phyloP scores from a whole-genome alignment of 192 early-diverging fungal genomes.

The Backusella westeae region DNA sequence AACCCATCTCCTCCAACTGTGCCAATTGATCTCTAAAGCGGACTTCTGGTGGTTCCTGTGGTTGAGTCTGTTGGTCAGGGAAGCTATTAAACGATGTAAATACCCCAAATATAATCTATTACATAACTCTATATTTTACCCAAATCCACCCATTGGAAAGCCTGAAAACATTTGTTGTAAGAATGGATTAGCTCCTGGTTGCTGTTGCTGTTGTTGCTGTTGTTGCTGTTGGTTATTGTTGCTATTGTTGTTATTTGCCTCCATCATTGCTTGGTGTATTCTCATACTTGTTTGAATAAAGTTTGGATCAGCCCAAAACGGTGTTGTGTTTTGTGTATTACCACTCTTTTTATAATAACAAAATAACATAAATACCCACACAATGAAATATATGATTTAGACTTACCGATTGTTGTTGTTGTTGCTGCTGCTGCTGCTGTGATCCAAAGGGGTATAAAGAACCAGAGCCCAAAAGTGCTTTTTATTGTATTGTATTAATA shows the following conservation, averaged over 20 bases:
- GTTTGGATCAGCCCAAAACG: slow-evolving; percentile 37
- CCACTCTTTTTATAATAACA: background rate
- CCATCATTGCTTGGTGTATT: slow-evolving; percentile 28
- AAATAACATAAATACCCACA: background rate
- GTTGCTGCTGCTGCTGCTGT: background rate
- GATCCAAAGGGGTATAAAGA: background rate
- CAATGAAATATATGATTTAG: background rate
- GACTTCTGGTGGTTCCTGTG: slow-evolving; percentile 48
- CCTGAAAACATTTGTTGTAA: slow-evolving; percentile 13
- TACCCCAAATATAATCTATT: no score
- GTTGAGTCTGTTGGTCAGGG: slow-evolving; percentile 15
- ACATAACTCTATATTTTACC: background rate
- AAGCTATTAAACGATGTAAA: background rate
- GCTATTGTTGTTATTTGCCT: background rate
- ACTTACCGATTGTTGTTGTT: slow-evolving; percentile 9
- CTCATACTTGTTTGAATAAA: slow-evolving; percentile 28
- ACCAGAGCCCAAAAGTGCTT: slow-evolving; percentile 3
- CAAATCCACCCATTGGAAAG: slow-evolving; percentile 2
- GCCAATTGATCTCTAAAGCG: slow-evolving; percentile 66
- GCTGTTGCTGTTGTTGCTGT: slow-evolving; percentile 22
- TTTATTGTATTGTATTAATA: background rate
- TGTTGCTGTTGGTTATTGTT: background rate
- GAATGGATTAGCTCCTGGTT: slow-evolving; percentile 3
- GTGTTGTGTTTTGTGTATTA: slow-evolving; percentile 2
- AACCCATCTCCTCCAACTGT: slow-evolving; percentile 94